These are phyloP conservation scores for Apiotrichum siamense DNA, from an alignment of 1,284 basidiomycete species.

Conservation along the genomic window DNA sequence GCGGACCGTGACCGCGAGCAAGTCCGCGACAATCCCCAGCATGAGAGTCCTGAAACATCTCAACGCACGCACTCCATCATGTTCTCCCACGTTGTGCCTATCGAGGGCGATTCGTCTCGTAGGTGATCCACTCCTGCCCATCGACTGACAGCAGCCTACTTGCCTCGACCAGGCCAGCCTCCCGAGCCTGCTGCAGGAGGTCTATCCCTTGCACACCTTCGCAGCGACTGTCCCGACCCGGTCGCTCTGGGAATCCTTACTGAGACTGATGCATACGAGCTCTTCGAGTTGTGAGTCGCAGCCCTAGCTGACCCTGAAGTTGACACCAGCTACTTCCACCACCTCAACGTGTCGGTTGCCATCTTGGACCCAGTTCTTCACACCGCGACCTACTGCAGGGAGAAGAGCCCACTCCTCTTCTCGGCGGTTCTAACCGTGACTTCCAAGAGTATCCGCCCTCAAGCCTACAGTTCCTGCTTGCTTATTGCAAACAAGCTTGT, in stretches of 20 bases:
- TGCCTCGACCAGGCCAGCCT: constrained; percentile 5
- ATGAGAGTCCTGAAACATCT: not conserved
- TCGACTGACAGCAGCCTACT: constrained; percentile 7
- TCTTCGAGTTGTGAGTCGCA: constrained; percentile 36
- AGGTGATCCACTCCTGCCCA: not conserved
- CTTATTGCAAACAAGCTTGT: constrained; percentile 39
- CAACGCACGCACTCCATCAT: constrained; percentile 13
- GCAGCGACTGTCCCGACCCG: constrained; percentile 28
- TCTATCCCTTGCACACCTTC: not conserved
- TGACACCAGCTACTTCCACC: constrained; percentile 29
- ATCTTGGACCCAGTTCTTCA: constrained; percentile 44
- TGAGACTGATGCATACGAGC: constrained; percentile 28
- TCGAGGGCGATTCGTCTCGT: constrained; percentile 27
- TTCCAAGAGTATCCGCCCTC: constrained; percentile 41
- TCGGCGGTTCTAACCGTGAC: constrained; percentile 46
- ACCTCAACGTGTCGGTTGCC: constrained; percentile 33
- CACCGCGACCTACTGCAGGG: constrained; percentile 38
- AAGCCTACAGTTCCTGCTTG: constrained; percentile 40
- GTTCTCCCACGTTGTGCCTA: constrained; percentile 27
- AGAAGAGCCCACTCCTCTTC: constrained; percentile 44
- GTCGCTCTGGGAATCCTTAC: constrained; percentile 32
- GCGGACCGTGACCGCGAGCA: not conserved
- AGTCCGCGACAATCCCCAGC: no score
- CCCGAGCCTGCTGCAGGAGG: not conserved
- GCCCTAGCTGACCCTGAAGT: not conserved